Evolutionary conservation across 2,329 filamentous ascomycete species (phyloP).

Genomic region (Pestalotiopsis sp.): DNA sequence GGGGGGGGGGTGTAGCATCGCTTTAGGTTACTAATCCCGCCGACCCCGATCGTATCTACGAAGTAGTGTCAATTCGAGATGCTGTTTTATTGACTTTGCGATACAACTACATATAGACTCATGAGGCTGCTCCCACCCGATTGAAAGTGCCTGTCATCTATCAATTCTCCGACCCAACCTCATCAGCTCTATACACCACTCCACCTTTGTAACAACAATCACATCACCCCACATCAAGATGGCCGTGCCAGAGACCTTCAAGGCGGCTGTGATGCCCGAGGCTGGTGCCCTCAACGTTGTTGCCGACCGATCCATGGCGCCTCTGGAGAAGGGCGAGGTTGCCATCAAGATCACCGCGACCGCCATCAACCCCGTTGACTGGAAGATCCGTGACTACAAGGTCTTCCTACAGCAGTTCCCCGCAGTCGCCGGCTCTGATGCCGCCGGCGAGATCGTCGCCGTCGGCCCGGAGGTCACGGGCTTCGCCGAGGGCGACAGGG

Average conservation of each 20-base stretch:
- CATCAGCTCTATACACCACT: background rate
- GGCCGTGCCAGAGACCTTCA: constrained; percentile 20
- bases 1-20: background rate
- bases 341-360: constrained; percentile 24
- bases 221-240: constrained; percentile 7
- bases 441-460: constrained; percentile 21
- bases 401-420: constrained; percentile 22
- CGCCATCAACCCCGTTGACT: constrained; percentile 38
- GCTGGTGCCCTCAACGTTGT: constrained; percentile 18
- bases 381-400: constrained; percentile 34
- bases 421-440: constrained; percentile 26
- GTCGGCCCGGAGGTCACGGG: constrained; percentile 23
- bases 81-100: background rate
- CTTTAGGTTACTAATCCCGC: background rate
- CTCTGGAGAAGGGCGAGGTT: constrained; percentile 15
- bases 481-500: constrained; percentile 26
- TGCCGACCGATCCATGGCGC: constrained; percentile 19
- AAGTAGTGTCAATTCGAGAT: background rate
- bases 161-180: too few species aligned
- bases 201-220: background rate
- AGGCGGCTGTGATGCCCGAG: constrained; percentile 18
- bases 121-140: too few species aligned
- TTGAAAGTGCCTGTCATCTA: too few species aligned
- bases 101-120: too few species aligned
- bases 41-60: background rate